A percentile compares a stretch with the other conserved stretches of the same genome.
Conservation (phyloP, 352 stramenopile genomes). For the Pythium apleroticum region DNA sequence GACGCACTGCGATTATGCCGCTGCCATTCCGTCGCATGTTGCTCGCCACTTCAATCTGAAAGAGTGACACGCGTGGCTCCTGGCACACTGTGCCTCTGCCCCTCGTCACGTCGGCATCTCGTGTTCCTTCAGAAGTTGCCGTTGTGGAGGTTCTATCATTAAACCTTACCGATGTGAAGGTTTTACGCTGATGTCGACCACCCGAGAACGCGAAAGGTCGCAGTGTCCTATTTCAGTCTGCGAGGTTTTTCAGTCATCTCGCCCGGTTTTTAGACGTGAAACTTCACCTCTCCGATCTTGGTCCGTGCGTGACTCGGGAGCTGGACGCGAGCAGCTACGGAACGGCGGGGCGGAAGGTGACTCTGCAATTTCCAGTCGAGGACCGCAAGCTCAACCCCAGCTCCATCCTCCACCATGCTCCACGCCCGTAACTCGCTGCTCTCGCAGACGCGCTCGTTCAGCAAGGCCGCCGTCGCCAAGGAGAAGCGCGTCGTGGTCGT, state of each 20-base stretch:
- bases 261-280: slow-evolving; percentile 15
- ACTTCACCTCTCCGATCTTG: slow-evolving; percentile 1
- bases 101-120: slow-evolving; percentile 27
- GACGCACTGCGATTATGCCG: not conserved
- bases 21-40: not conserved
- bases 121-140: slow-evolving; percentile 19
- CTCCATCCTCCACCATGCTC: slow-evolving; percentile 19
- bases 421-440: slow-evolving; percentile 32
- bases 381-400: not conserved
- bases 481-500: slow-evolving; percentile 90
- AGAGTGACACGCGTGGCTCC: slow-evolving; percentile 21
- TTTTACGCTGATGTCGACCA: slow-evolving; percentile 13
- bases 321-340: slow-evolving; percentile 3
- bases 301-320: not conserved
- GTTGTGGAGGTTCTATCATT: slow-evolving; percentile 19
- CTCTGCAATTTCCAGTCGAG: slow-evolving; percentile 26
- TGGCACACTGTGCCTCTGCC: not conserved
- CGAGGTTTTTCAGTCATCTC: slow-evolving; percentile 18
- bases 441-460: slow-evolving; percentile 42
- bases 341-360: not conserved
- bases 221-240: not conserved
- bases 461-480: slow-evolving; percentile 31
- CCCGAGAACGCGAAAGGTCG: slow-evolving; percentile 4
- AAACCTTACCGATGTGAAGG: slow-evolving; percentile 13
- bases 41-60: slow-evolving; percentile 25